Base-by-base conservation (phyloP, 306 rosid species). In the Pyrus betulifolia region DNA sequence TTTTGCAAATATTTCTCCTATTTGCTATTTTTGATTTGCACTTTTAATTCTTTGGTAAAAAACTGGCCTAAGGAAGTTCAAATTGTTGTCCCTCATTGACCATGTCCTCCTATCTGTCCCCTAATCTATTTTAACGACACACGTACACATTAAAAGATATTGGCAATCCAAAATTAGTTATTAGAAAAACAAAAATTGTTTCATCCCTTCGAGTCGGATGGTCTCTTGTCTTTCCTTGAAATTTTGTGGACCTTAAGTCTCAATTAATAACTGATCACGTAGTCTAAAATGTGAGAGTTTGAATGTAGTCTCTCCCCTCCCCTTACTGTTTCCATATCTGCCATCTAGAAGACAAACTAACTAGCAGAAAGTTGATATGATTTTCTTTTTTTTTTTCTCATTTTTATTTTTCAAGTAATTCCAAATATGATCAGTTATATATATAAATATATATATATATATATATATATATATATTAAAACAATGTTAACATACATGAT, bases 11-110 rank as follows among this genome's bases (percentile, higher is more conserved):
- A 31, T 3, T 7, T 31, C 31, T n/a, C 12, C 0, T 0, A 57
- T 76, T 71, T 45, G 58, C 81, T 67, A 77, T 67, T 76, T 65
- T 81, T 72, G 35, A 30, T 31, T 18, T 25, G 28, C 59, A 60
- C 5, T 27, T 74, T 44, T 66, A 35, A 66, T 38, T 61, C 45
- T 21, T 61, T 19, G 77, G 58, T 51, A 74, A 11, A 61, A 28
- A 74, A 44, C 30, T 58, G 21, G 17, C 3, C 6, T 8, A 23
- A 72, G 38, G 35, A 14, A 30, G 28, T 73, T 59, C 69, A 58
- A 25, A 25, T 1, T 58, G n/a, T 70, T 30, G 11, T 54, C 30
- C 46, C 46, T 71, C 46, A 30, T 64, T 64, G 69, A 64, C 45
- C 44, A 1, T 64, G 69, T 64, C 45, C 42, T 64, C 69, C 69